phyloP scores from a whole-genome alignment of 805 yeast genomes.

The Wickerhamiella siamensis region DNA sequence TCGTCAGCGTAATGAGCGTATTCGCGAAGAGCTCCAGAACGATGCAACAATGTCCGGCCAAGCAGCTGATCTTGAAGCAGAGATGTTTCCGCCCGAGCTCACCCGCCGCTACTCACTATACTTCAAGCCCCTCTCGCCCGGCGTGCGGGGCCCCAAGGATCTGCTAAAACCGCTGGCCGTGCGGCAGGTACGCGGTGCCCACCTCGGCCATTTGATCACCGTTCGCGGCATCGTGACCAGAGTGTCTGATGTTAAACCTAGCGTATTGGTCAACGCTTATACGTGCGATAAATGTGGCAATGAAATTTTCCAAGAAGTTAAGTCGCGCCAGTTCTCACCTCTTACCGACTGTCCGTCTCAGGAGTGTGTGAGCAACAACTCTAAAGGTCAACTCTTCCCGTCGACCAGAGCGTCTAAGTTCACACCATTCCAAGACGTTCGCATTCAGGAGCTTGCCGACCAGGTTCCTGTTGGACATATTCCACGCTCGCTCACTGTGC shows the following conservation, averaged over 20 bases:
- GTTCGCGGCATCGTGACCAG: conserved; percentile 90
- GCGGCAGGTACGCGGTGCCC: conserved; percentile 72
- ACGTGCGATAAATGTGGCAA: conserved; percentile 96
- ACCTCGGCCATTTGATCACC: conserved; percentile 76
- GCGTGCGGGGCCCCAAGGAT: conserved; percentile 18
- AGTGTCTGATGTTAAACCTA: conserved; percentile 91
- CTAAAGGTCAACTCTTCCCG: conserved; percentile 80
- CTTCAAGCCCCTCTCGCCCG: conserved; percentile 57
- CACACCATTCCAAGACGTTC: conserved; percentile 86
- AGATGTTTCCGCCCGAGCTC: conserved; percentile 69
- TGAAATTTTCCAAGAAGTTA: conserved; percentile 93
- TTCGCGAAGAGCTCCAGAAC: conserved; percentile 45
- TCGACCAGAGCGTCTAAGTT: conserved; percentile 94
- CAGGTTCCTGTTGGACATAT: conserved; percentile 98
- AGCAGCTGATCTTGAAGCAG: conserved; percentile 22
- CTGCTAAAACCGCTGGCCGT: conserved; percentile 56
- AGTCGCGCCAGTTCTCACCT: conserved; percentile 74
- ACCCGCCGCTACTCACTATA: conserved; percentile 79
- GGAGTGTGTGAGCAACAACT: conserved; percentile 62
- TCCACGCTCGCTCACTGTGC: conserved; percentile 74
- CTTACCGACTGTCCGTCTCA: conserved; percentile 70
- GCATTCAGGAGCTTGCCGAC: conserved; percentile 83
- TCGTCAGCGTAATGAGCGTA: conserved; percentile 61
- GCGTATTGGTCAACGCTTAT: conserved; percentile 81
- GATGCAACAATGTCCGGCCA: conserved; percentile 24